Base-by-base conservation (phyloP, 306 rosid species). In the Rosa multiflora region DNA sequence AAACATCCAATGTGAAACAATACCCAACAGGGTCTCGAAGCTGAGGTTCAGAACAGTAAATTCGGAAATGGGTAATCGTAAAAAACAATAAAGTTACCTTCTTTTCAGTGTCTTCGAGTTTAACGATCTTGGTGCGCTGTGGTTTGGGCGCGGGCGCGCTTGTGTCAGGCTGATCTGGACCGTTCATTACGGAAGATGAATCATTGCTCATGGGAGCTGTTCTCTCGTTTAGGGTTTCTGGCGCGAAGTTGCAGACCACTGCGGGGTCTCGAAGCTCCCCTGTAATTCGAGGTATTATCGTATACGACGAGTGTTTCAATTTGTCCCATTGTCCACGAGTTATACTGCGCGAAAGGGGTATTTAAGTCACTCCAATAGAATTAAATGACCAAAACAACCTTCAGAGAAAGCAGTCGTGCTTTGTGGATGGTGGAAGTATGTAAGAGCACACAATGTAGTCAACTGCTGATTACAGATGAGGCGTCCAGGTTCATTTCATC, bases 21-120 rank as follows among this genome's bases (percentile, higher is more conserved):
- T 4, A 51, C 17, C 26, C 43, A 82, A 77, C 58, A 70, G 64
- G 73, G 63, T 46, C 8, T 77, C 63, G 18, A 52, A 73, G 71
- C 18, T 81, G 63, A 29, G 79, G 70, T 69, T 26, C 14, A 56
- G 77, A 35, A 35, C 40, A 70, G 72, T 32, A 79, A 82, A 63
- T 69, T 20, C 67, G 67, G 40, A 42, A 79, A 81, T 70, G 78
- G 79, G 62, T 78, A 69, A 43, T n/a, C 68, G 44, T 74, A 81
- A 63, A 63, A 81, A 81, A 76, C 13, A 32, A 15, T 74, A 77
- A 74, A 26, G 15, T 67, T 82, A 86, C 96, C 96, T 89, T 90
- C 84, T 83, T 87, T 74, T 90, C 90, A 55, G 48, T 78, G 72
- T 92, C 95, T 76, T 90, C 94, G 35, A 89, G 79, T 84, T 87